Evolutionary conservation across 768 basidiomycete genomes (phyloP).

Genomic region (Mycena sanguinolenta): DNA sequence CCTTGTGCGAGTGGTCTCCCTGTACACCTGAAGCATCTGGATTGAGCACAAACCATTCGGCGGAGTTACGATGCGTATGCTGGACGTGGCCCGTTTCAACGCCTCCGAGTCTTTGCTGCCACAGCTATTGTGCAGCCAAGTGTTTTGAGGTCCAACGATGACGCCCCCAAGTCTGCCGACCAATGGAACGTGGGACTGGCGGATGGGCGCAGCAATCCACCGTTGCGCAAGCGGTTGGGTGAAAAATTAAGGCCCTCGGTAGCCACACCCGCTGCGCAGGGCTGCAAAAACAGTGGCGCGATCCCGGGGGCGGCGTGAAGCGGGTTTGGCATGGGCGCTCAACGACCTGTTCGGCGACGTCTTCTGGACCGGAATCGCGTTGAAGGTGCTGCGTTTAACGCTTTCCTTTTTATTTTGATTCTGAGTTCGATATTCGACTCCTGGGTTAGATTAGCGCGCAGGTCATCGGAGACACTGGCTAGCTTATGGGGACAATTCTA

Average conservation of each 20-base stretch:
- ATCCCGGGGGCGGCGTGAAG: neutral
- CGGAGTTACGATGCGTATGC: neutral
- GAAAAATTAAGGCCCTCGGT: neutral
- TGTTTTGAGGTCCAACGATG: neutral
- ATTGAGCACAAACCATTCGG: conserved; percentile 7
- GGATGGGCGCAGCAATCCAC: conserved; percentile 1
- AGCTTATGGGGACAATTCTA: too few relatives aligned
- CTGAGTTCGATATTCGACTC: too few relatives aligned
- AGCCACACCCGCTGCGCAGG: neutral
- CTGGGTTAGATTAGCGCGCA: too few relatives aligned
- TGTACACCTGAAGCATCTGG: conserved; percentile 3
- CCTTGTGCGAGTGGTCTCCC: neutral
- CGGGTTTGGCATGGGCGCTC: neutral
- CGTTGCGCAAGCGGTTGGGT: neutral
- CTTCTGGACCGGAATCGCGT: neutral
- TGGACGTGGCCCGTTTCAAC: neutral
- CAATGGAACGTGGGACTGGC: neutral
- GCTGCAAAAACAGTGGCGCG: neutral
- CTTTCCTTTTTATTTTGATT: neutral
- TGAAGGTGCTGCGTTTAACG: neutral
- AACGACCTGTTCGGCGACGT: neutral
- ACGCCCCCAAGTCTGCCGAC: neutral
- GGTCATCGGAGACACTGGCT: too few relatives aligned
- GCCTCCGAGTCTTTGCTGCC: neutral
- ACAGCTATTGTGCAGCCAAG: neutral